phyloP scores from a whole-genome alignment of 2,329 filamentous ascomycete species.

The Ophiostoma himal-ulmi region DNA sequence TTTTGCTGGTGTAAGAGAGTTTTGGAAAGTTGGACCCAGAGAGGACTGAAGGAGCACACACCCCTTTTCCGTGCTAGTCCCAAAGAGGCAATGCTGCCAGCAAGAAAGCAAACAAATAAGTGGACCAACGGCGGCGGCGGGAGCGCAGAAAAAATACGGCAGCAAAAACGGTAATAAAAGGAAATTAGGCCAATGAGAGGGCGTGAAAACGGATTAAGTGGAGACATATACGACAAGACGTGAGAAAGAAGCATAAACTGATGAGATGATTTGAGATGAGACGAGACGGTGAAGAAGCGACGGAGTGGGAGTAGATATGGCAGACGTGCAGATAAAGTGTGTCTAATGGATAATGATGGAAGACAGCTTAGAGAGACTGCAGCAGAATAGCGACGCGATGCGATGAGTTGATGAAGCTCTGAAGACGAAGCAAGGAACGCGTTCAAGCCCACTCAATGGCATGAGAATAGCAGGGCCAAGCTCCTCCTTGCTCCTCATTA shows the following conservation, averaged over 20 bases:
- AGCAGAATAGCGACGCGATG: not conserved
- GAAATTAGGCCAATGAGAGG: slow-evolving; percentile 11
- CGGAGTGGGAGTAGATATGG: not conserved
- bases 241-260: not conserved
- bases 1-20: slow-evolving; percentile 25
- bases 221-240: slow-evolving; percentile 1
- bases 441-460: not conserved
- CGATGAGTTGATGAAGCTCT: not conserved
- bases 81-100: slow-evolving; percentile 13
- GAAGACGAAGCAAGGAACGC: not conserved
- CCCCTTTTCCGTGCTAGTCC: slow-evolving; percentile 17
- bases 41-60: slow-evolving; percentile 10
- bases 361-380: not conserved
- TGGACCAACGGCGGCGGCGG: slow-evolving; percentile 15
- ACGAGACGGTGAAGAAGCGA: not conserved
- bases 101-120: slow-evolving; percentile 16
- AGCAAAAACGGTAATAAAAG: slow-evolving; percentile 16
- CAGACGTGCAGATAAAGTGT: not conserved
- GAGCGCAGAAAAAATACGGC: not conserved
- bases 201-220: slow-evolving; percentile 4
- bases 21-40: slow-evolving; percentile 16
- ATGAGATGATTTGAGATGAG: not conserved
- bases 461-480: not conserved
- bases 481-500: not conserved
- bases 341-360: not conserved